Conservation (phyloP, 2,329 filamentous ascomycete species). For the Exophiala dermatitidis region DNA sequence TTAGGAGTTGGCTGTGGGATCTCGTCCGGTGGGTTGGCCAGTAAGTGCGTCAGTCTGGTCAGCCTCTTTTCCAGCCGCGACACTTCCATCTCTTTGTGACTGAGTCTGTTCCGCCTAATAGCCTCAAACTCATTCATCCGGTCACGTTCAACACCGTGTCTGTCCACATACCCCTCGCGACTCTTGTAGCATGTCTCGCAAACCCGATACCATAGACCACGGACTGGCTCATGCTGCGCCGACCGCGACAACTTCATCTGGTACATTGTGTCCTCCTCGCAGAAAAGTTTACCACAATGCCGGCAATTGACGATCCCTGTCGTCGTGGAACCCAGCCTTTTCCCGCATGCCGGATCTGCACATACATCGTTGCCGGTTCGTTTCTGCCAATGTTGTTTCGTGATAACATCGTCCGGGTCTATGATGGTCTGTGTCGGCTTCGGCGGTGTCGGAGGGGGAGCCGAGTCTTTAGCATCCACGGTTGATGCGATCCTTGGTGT, state of each 20-base stretch:
- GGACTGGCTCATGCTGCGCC: slow-evolving; percentile 79
- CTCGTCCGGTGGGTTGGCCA: slow-evolving; percentile 67
- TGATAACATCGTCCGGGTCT: slow-evolving; percentile 87
- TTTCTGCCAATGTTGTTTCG: slow-evolving; percentile 80
- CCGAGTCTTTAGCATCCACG: slow-evolving; percentile 26
- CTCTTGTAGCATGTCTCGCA: slow-evolving; percentile 99
- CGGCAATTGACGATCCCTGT: slow-evolving; percentile 88
- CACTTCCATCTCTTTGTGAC: slow-evolving; percentile 79
- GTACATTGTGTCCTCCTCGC: slow-evolving; percentile 98
- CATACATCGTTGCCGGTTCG: slow-evolving; percentile 68
- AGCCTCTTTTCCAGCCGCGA: slow-evolving; percentile 85
- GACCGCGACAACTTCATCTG: slow-evolving; percentile 94
- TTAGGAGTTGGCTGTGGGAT: slow-evolving; percentile 44
- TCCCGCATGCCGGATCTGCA: slow-evolving; percentile 79
- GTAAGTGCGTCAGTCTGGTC: slow-evolving; percentile 77
- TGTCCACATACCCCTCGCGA: slow-evolving; percentile 88
- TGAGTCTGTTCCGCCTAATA: slow-evolving; percentile 68
- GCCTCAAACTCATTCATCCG: slow-evolving; percentile 64
- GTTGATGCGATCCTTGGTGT: slow-evolving; percentile 26
- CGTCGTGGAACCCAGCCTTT: slow-evolving; percentile 61
- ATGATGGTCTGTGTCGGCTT: slow-evolving; percentile 36
- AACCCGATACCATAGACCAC: slow-evolving; percentile 87
- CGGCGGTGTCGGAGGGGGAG: slow-evolving; percentile 26
- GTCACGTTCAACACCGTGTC: slow-evolving; percentile 63
- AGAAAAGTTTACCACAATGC: slow-evolving; percentile 87